phyloP scores from a whole-genome alignment of 2,329 filamentous ascomycete genomes.

The Stachybotrys chlorohalonatus region DNA sequence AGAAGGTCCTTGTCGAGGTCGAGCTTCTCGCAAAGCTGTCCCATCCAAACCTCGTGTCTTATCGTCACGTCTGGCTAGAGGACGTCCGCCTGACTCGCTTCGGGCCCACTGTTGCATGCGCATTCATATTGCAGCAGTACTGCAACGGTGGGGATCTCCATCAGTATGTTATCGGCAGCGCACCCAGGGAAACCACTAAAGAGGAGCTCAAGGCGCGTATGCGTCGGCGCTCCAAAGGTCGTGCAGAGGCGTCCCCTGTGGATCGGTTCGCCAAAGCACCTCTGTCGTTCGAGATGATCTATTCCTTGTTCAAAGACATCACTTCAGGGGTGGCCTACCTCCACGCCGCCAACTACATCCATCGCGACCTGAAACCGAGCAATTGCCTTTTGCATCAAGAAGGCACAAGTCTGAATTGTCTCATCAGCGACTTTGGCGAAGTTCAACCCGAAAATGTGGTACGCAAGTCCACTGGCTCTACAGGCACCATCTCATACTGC shows the following conservation, averaged over 20 bases:
- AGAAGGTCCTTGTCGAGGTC: conserved; percentile 89
- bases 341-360: conserved; percentile 86
- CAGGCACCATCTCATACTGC: conserved; percentile 95
- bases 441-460: conserved; percentile 76
- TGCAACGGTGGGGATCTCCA: conserved; percentile 92
- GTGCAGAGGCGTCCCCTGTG: conserved; percentile 53
- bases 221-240: conserved; percentile 71
- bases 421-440: conserved; percentile 97
- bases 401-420: conserved; percentile 61
- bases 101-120: conserved; percentile 83
- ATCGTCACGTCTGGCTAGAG: conserved; percentile 95
- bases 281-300: conserved; percentile 79
- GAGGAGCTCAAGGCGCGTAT: conserved; percentile 85
- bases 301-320: conserved; percentile 92
- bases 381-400: conserved; percentile 85
- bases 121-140: conserved; percentile 95
- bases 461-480: conserved; percentile 85
- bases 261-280: conserved; percentile 30
- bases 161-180: conserved; percentile 69
- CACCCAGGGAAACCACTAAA: conserved; percentile 56
- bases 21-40: conserved; percentile 85
- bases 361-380: conserved; percentile 90
- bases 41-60: conserved; percentile 91
- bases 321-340: conserved; percentile 85
- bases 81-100: conserved; percentile 78